Conservation (phyloP, 805 yeast genomes). For the Saccharomycodes ludwigii region DNA sequence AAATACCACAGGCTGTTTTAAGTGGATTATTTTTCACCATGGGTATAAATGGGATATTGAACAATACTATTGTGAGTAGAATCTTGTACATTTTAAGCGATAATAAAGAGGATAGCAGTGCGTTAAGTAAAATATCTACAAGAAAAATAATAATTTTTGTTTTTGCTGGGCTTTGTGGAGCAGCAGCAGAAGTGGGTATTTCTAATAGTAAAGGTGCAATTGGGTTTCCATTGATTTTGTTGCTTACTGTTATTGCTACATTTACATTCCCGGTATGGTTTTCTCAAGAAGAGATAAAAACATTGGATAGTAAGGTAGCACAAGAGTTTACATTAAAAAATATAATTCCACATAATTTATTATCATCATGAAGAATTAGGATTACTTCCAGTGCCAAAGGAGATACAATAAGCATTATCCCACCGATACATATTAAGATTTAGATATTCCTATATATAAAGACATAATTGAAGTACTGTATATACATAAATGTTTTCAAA, state of each 20-base stretch:
- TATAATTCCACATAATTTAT: conserved; percentile 18
- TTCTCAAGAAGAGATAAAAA: conserved; percentile 42
- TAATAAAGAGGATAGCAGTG: conserved; percentile 23
- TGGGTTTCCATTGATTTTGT: conserved; percentile 80
- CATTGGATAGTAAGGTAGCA: conserved; percentile 57
- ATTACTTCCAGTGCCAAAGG: too few relatives aligned
- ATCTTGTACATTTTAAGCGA: conserved; percentile 56
- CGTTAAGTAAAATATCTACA: conserved; percentile 22
- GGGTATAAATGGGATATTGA: conserved; percentile 73
- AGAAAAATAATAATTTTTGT: conserved; percentile 40
- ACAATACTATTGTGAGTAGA: conserved; percentile 50
- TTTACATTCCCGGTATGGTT: conserved; percentile 52
- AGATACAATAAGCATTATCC: too few relatives aligned
- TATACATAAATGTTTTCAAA: too few relatives aligned
- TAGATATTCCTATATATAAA: too few relatives aligned
- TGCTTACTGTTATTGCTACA: conserved; percentile 52
- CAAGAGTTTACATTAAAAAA: conserved; percentile 43
- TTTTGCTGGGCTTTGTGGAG: conserved; percentile 48
- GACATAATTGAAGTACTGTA: too few relatives aligned
- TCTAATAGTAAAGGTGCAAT: conserved; percentile 84
- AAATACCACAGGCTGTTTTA: conserved; percentile 84
- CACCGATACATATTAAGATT: too few relatives aligned
- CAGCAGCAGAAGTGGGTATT: conserved; percentile 72
- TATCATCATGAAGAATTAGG: too few relatives aligned
- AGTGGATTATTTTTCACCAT: conserved; percentile 89